Evolutionary conservation across 805 yeast genomes (phyloP).

Genomic region (Vanderwaltozyma tropicalis): DNA sequence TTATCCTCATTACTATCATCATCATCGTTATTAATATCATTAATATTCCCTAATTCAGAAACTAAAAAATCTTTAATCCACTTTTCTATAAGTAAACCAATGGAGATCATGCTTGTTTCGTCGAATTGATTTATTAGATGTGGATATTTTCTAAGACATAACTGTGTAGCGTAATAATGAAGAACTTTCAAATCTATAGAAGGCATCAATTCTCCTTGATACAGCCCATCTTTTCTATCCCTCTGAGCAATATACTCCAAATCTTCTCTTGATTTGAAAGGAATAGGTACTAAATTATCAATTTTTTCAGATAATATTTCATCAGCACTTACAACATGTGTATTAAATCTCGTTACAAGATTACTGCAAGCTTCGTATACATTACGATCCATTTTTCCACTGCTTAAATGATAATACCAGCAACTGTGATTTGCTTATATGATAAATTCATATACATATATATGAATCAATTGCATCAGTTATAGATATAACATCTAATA

Average conservation of each 20-base stretch:
- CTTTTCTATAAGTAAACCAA: constrained; percentile 30
- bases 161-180: constrained; percentile 30
- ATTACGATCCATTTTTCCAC: constrained; percentile 16
- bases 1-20: not conserved
- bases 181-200: constrained; percentile 26
- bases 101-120: constrained; percentile 29
- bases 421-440: too few relatives aligned
- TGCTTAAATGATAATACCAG: not conserved
- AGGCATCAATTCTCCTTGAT: constrained; percentile 22
- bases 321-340: constrained; percentile 23
- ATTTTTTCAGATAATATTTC: constrained; percentile 23
- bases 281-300: constrained; percentile 23
- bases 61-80: constrained; percentile 29
- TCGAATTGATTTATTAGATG: constrained; percentile 24
- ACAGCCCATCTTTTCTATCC: constrained; percentile 18
- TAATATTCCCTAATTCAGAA: constrained; percentile 2
- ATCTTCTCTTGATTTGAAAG: constrained; percentile 24
- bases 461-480: too few relatives aligned
- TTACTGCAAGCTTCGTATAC: constrained; percentile 26
- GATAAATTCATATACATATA: too few relatives aligned
- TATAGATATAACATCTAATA: too few relatives aligned
- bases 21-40: too few relatives aligned
- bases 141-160: constrained; percentile 23
- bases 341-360: constrained; percentile 16
- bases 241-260: constrained; percentile 12